Conservation (phyloP, 225 moss, liverwort and hornwort species). For the Bryoerythrophyllum caledonicum region DNA sequence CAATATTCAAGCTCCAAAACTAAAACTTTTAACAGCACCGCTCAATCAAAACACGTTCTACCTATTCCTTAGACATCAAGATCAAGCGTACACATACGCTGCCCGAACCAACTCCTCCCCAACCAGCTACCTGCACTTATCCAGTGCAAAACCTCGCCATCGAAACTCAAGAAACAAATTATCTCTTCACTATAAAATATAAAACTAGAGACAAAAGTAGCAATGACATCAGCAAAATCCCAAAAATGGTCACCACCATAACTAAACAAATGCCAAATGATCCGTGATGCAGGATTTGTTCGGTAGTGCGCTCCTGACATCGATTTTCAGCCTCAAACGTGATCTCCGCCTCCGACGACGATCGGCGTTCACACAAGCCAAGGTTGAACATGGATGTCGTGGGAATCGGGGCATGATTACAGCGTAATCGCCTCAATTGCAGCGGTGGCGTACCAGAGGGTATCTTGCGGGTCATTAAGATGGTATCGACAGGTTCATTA, state of each 20-base stretch:
- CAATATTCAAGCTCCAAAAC: neutral
- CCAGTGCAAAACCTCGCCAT: neutral
- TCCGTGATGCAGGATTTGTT: neutral
- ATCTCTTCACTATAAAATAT: too few species aligned
- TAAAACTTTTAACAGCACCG: neutral
- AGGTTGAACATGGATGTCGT: neutral
- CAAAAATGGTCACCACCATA: too few species aligned
- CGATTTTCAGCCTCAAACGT: neutral
- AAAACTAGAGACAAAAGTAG: too few species aligned
- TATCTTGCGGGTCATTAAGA: too few species aligned
- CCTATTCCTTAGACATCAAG: neutral
- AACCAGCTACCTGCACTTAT: neutral
- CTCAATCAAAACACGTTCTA: neutral
- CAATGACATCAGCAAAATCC: too few species aligned
- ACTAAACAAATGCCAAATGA: too few species aligned
- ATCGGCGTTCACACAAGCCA: conserved; percentile 14
- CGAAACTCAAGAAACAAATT: neutral
- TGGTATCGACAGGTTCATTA: too few species aligned
- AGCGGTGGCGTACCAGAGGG: too few species aligned
- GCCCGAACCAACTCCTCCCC: neutral
- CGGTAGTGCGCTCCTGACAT: conserved; percentile 1
- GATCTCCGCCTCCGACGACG: neutral
- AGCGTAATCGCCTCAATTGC: too few species aligned
- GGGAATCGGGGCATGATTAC: neutral
- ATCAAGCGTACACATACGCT: neutral